A percentile compares a stretch with the other conserved stretches of the same genome.
phyloP scores from a whole-genome alignment of 2,329 filamentous ascomycete species.

The Eutypa lata region DNA sequence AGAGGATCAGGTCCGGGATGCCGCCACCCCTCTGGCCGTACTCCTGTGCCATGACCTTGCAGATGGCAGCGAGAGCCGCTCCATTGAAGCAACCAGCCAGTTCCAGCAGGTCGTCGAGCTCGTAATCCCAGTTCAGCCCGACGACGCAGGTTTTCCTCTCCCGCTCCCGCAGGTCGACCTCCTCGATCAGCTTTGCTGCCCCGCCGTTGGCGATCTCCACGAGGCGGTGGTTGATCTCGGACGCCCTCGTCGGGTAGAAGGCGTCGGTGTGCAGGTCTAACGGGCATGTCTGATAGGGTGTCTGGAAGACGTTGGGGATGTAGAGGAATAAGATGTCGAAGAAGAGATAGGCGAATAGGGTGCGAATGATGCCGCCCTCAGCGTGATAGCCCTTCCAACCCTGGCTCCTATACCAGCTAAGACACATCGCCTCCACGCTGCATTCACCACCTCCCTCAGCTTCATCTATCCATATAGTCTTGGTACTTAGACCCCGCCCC shows the following conservation, averaged over 20 bases:
- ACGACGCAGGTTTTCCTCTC: slow-evolving; percentile 80
- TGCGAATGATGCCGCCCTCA: slow-evolving; percentile 89
- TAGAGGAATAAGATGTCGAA: slow-evolving; percentile 91
- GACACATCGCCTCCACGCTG: slow-evolving; percentile 89
- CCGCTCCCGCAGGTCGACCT: slow-evolving; percentile 66
- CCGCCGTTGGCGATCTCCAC: slow-evolving; percentile 84
- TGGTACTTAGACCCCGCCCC: slow-evolving; percentile 49
- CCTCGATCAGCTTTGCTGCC: slow-evolving; percentile 62
- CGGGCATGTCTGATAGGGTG: slow-evolving; percentile 88
- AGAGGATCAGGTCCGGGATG: slow-evolving; percentile 89
- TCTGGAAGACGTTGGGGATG: slow-evolving; percentile 96
- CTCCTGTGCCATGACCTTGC: slow-evolving; percentile 93
- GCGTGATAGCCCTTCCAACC: slow-evolving; percentile 96
- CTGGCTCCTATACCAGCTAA: slow-evolving; percentile 75
- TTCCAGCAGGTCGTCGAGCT: slow-evolving; percentile 72
- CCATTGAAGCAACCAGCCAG: slow-evolving; percentile 76
- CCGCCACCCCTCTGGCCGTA: slow-evolving; percentile 84
- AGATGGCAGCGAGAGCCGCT: slow-evolving; percentile 77
- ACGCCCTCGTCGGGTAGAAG: slow-evolving; percentile 82
- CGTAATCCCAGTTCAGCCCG: slow-evolving; percentile 88
- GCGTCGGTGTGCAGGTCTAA: slow-evolving; percentile 89
- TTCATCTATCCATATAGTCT: slow-evolving; percentile 87
- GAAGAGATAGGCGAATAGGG: slow-evolving; percentile 86
- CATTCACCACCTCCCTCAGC: slow-evolving; percentile 68
- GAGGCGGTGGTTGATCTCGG: slow-evolving; percentile 83